These are phyloP conservation scores for Rhizopogon vesiculosus DNA, from an alignment of 768 basidiomycete genomes.

Conservation along the genomic window DNA sequence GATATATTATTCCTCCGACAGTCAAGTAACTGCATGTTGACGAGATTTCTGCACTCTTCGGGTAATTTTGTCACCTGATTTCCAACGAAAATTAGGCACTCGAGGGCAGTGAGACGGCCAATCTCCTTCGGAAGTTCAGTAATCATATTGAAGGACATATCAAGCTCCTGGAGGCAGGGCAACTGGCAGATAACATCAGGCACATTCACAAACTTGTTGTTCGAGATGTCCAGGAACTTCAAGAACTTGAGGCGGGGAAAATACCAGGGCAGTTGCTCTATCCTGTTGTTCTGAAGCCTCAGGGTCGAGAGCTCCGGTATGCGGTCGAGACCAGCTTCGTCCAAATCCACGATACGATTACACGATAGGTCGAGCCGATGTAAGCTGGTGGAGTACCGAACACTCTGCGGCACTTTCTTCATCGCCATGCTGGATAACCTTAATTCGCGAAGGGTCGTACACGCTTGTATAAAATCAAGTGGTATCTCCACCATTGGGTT, in stretches of 20 bases:
- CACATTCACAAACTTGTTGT: conserved; percentile 83
- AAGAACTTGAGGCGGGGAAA: conserved; percentile 73
- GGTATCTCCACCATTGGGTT: conserved; percentile 97
- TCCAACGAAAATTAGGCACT: conserved; percentile 77
- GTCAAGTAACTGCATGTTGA: conserved; percentile 67
- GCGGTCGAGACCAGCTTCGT: conserved; percentile 78
- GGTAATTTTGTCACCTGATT: conserved; percentile 79
- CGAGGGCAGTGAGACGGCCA: conserved; percentile 61
- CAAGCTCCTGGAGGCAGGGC: conserved; percentile 72
- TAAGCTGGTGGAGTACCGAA: conserved; percentile 70
- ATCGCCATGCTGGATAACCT: conserved; percentile 88
- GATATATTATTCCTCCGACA: conserved; percentile 81
- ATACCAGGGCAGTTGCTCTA: conserved; percentile 82
- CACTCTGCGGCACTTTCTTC: conserved; percentile 85
- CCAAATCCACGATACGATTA: conserved; percentile 86
- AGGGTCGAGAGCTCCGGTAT: conserved; percentile 67
- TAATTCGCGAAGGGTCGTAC: conserved; percentile 78
- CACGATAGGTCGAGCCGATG: conserved; percentile 84
- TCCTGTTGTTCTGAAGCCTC: conserved; percentile 85
- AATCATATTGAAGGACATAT: conserved; percentile 93
- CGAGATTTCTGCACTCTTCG: conserved; percentile 47
- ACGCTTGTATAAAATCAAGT: conserved; percentile 91
- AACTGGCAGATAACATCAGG: conserved; percentile 76
- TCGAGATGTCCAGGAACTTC: conserved; percentile 85
- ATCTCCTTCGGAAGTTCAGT: conserved; percentile 77